These are phyloP conservation scores for Xylaria nigripes DNA, from an alignment of 495 filamentous ascomycete genomes.

Conservation along the genomic window DNA sequence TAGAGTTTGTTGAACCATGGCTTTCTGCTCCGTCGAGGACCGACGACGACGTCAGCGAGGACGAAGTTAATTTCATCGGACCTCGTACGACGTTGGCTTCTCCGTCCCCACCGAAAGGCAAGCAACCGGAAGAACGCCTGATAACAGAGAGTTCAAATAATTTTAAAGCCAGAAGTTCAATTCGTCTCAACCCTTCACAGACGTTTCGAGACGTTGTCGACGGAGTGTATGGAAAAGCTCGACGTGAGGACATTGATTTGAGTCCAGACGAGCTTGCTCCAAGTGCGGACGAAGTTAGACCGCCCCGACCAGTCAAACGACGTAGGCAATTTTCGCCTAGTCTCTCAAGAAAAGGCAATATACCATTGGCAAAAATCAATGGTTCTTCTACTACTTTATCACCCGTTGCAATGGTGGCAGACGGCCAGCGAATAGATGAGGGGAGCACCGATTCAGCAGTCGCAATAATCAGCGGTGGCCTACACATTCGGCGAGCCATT, in stretches of 20 bases:
- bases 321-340: conserved; percentile 10
- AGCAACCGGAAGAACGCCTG: not conserved
- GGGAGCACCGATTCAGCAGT: not conserved
- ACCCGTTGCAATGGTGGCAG: not conserved
- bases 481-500: conserved; percentile 16
- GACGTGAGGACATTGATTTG: not conserved
- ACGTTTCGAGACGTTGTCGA: conserved; percentile 11
- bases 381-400: not conserved
- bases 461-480: conserved; percentile 5
- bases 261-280: conserved; percentile 8
- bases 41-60: not conserved
- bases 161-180: not conserved
- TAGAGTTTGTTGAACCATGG: not conserved
- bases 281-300: conserved; percentile 5
- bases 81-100: not conserved
- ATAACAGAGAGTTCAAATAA: not conserved
- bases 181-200: not conserved
- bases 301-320: conserved; percentile 6
- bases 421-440: not conserved
- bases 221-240: not conserved
- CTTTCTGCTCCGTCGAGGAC: not conserved
- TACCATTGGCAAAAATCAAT: conserved; percentile 12
- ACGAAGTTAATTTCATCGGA: conserved; percentile 4
- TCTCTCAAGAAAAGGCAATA: conserved; percentile 20
- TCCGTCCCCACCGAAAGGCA: not conserved